Evolutionary conservation across 345 rosid genomes (phyloP), one percentile per base, ranked within the genome.

Genomic region (Aegle marmelos): DNA sequence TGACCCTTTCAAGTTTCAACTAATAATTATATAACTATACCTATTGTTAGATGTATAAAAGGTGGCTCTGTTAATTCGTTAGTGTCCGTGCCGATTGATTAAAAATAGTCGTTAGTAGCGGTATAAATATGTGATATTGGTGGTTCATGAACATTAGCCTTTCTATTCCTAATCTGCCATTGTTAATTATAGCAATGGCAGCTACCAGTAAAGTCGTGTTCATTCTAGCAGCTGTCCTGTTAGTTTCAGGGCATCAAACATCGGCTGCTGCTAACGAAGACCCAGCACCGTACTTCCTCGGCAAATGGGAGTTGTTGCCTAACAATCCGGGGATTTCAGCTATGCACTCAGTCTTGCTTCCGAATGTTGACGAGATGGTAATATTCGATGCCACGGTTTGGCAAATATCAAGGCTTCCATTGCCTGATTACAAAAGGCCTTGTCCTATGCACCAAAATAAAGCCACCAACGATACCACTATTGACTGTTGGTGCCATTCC

Each of bases 271-370:
- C 57, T 0, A 19, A 53, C 21, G 22, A 53, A 17, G 21, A 53
- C 22, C 57, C 57, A 5, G 22, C 57, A 5, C 57, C 57, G 57
- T 16, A 37, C n/a, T 88, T 77, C 73, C 78, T 66, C 24, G 98
- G 98, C 17, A 17, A 65, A 5, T 91, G 95, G 97, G 91, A 90
- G 75, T 0, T 94, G 21, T 86, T 89, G 70, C 66, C 84, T 4
- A 5, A 67, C 41, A 93, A 80, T 68, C 86, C 99, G 0, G 98
- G 98, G 8, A 94, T 92, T 16, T 96, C 97, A 0, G 95, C 90
- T 9, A 96, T 94, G 99, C 98, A 96, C 66, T 64, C 92, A 33
- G 77, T 89, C n/a, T 79, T 94, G 79, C 82, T 96, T 79, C 97
- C 97, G 19, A 78, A 86, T n/a, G 80, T 78, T 63, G 82, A 89